Percentiles rank a stretch among this genome's conserved stretches.
phyloP scores from a whole-genome alignment of 306 rosid genomes.

The Canavalia gladiata region DNA sequence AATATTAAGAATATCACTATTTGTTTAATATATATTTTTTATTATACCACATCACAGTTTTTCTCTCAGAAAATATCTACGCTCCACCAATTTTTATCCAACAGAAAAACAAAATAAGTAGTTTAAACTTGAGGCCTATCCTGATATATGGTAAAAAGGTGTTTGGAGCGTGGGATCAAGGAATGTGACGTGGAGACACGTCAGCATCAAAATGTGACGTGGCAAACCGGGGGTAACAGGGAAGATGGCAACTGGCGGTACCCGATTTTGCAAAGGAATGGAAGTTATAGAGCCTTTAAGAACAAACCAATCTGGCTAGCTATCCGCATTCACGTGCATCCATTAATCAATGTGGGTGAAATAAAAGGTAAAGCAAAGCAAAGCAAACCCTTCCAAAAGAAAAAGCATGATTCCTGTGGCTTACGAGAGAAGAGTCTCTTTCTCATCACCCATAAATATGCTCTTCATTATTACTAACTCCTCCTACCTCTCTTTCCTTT shows the following conservation, averaged over 20 bases:
- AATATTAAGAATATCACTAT: too few species aligned
- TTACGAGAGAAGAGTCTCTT: constrained; percentile 6
- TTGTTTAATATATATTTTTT: too few species aligned
- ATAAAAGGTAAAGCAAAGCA: constrained; percentile 42
- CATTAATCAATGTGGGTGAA: constrained; percentile 57
- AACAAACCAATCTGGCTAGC: constrained; percentile 64
- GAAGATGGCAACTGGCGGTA: constrained; percentile 35
- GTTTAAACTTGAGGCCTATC: constrained; percentile 41
- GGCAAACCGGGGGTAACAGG: constrained; percentile 46
- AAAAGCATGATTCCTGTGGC: constrained; percentile 48
- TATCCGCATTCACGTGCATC: constrained; percentile 80
- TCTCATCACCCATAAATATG: constrained; percentile 6
- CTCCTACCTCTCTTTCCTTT: background rate
- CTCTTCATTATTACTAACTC: constrained; percentile 18
- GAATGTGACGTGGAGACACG: constrained; percentile 60
- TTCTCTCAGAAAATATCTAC: too few species aligned
- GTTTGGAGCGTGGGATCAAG: constrained; percentile 28
- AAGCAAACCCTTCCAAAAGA: constrained; percentile 52
- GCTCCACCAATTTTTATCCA: too few species aligned
- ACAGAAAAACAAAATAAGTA: background rate
- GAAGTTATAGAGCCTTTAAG: constrained; percentile 61
- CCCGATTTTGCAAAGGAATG: constrained; percentile 15
- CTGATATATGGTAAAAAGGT: constrained; percentile 6
- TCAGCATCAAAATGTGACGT: constrained; percentile 52
- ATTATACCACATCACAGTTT: too few species aligned